A percentile compares a stretch with the other conserved stretches of the same genome.
phyloP scores from a whole-genome alignment of 2,329 filamentous ascomycete genomes.

The Mariannaea elegans region DNA sequence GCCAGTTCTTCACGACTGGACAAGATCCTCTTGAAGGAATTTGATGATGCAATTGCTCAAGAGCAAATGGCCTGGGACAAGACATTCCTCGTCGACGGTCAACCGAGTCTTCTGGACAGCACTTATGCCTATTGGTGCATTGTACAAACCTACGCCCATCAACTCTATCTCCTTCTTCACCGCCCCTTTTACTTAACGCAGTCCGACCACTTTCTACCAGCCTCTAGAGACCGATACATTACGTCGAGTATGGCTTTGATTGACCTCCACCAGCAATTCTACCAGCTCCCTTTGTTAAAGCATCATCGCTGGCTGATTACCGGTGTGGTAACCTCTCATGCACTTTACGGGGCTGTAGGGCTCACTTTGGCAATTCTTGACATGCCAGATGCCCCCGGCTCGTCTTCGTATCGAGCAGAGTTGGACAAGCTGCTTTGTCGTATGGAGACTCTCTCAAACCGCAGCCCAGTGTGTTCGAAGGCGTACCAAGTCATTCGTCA shows the following conservation, averaged over 20 bases:
- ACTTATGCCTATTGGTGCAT: slow-evolving; percentile 27
- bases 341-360: slow-evolving; percentile 26
- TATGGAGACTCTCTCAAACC: slow-evolving; percentile 13
- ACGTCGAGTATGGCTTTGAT: slow-evolving; percentile 22
- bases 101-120: slow-evolving; percentile 21
- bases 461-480: slow-evolving; percentile 20
- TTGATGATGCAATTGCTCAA: not conserved
- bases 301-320: slow-evolving; percentile 27
- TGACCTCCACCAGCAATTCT: slow-evolving; percentile 26
- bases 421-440: slow-evolving; percentile 16
- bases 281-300: slow-evolving; percentile 24
- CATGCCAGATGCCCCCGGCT: slow-evolving; percentile 8
- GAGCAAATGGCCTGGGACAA: slow-evolving; percentile 25
- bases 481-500: slow-evolving; percentile 22
- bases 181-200: slow-evolving; percentile 21
- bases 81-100: slow-evolving; percentile 17
- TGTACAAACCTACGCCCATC: slow-evolving; percentile 29
- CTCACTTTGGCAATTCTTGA: slow-evolving; percentile 28
- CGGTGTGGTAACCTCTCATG: slow-evolving; percentile 22
- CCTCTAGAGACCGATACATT: slow-evolving; percentile 23
- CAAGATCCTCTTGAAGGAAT: not conserved
- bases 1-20: not conserved
- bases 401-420: slow-evolving; percentile 1
- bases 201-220: slow-evolving; percentile 5
- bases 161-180: slow-evolving; percentile 31